Evolutionary conservation across 805 yeast species (phyloP), one percentile per base, ranked within the genome.

Genomic region (Yamadazyma insecticola): DNA sequence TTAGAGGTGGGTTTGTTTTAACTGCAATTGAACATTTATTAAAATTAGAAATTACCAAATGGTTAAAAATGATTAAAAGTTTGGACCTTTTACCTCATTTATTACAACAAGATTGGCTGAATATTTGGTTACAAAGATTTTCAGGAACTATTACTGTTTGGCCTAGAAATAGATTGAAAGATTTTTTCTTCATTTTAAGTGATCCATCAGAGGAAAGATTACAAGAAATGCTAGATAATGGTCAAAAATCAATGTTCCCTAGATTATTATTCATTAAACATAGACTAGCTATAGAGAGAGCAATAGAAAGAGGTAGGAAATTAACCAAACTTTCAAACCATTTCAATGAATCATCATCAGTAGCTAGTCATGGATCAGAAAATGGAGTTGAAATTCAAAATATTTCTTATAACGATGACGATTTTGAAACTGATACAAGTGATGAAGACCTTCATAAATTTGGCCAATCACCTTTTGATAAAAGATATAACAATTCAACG

Each of bases 71-170:
- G 42, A 66, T 81, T 24, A 74, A 78, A 29, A 70, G 74, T 11
- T 63, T 83, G 30, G 86, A 82, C 37, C 58, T 83, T 15, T 60
- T 81, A 28, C 94, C 94, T 2, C 72, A 72, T 37, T 51, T 81
- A 25, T 55, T 78, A 61, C 81, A 80, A 44, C 86, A 78, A 51
- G 92, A 83, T 54, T 84, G 90, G 90, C 79, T 85, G 41, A 77
- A 74, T 46, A 69, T 83, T 12, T 83, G 84, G 70, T 57, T 84
- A 17, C 94, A 83, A 57, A 61, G 70, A 36, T 83, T 84, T 48
- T 73, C 79, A 27, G 94, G 94, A 1, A 70, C 84, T 0, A 77
- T 83, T 8, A 84, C 92, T 0, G 64, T 83, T 13, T 83, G 86
- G 78, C 92, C 92, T 2, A 71, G 78, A 41, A 72, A 78, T 40